Evolutionary conservation across 2,329 filamentous ascomycete species (phyloP), one percentile per base, ranked within the genome.

Genomic region (Apiospora rasikravindrae): DNA sequence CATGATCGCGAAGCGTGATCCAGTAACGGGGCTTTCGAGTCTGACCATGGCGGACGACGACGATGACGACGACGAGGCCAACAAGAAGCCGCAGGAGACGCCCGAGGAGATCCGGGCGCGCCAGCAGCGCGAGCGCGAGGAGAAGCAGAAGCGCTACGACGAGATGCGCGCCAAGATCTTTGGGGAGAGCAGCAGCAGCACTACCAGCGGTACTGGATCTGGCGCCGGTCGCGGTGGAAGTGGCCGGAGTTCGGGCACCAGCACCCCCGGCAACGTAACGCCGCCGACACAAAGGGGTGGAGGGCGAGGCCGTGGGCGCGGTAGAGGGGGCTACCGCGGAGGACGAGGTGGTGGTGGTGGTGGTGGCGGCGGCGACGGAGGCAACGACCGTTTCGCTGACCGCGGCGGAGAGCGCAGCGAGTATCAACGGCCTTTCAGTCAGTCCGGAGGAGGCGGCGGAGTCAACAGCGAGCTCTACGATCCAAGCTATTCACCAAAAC

Each of bases 101-200:
- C 89, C 92, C 4, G 93, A 96, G 77, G 93, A 98, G 84, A 89
- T 95, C 45, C 91, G 93, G 74, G 89, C 91, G 33, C 93, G 93
- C 78, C 93, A 95, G 70, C 90, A 94, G 80, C 88, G 89, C 68
- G 94, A 97, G 77, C 89, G 91, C 13, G 95, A 97, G 79, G 95
- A 97, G 84, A 98, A 96, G 84, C 93, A 97, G 84, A 91, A 91
- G 71, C 93, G 93, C 73, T 98, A 98, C 80, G 93, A 97, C 73
- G 95, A 98, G 84, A 94, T 92, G 7, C 89, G 96, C 42, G 94
- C 96, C 77, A 93, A 95, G 80, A 92, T 98, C 71, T 96, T 98
- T 81, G 95, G 95, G 26, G 76, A 72, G 24, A 67, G 66, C 70
- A 49, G 64, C n/a, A 22, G 13, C 70, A 49, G 64, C n/a, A 22